phyloP scores from a whole-genome alignment of 2,329 filamentous ascomycete genomes.

The Rutstroemia sp. region DNA sequence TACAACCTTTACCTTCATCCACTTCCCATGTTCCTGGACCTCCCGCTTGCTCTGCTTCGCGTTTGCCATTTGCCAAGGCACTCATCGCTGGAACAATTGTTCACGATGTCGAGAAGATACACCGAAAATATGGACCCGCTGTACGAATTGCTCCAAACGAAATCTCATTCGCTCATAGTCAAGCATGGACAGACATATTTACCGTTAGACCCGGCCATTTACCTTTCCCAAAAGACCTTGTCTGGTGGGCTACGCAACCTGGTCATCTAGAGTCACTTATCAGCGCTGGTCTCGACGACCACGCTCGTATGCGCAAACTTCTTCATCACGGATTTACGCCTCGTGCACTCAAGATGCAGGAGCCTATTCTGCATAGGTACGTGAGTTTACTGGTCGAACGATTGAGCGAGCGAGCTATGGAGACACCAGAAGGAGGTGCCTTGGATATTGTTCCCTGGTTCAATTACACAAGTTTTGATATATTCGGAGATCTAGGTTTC shows the following conservation, averaged over 20 bases:
- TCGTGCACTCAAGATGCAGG: constrained; percentile 26
- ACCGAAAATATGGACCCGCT: constrained; percentile 37
- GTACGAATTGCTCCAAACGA: constrained; percentile 42
- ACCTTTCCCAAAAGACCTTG: not conserved
- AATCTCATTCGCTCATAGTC: constrained; percentile 31
- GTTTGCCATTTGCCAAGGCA: not conserved
- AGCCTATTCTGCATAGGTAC: constrained; percentile 16
- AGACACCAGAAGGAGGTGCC: not conserved
- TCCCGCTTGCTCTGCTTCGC: not conserved
- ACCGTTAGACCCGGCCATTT: no score
- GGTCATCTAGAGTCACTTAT: not conserved
- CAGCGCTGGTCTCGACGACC: constrained; percentile 5
- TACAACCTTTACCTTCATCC: not conserved
- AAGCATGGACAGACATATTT: not conserved
- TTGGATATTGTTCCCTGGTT: constrained; percentile 30
- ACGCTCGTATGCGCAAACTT: constrained; percentile 22
- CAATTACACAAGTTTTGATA: constrained; percentile 32
- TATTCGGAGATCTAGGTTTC: constrained; percentile 37
- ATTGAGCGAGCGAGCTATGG: not conserved
- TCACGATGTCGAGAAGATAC: constrained; percentile 23
- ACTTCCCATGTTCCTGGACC: not conserved
- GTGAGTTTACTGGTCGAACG: constrained; percentile 3
- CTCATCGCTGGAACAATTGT: not conserved
- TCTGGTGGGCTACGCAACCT: not conserved
- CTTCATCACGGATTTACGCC: constrained; percentile 27